A percentile compares a stretch with the other conserved stretches of the same genome.
These are phyloP conservation scores for Emergomyces orientalis DNA, from an alignment of 2,329 filamentous ascomycete genomes.

Conservation along the genomic window DNA sequence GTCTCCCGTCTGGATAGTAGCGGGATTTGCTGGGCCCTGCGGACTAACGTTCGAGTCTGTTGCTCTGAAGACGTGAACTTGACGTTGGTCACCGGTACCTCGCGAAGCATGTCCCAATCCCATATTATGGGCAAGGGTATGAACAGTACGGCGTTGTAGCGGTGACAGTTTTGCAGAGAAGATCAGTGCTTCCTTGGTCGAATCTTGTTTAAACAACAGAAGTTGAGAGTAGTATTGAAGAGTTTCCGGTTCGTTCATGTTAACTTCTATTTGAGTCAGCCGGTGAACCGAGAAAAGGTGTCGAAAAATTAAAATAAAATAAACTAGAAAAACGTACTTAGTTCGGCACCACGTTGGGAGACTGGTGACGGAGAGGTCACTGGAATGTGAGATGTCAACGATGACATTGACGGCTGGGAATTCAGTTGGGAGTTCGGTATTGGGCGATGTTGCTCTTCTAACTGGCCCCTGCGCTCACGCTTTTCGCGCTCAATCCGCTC, in stretches of 20 bases:
- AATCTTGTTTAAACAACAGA: slow-evolving; percentile 76
- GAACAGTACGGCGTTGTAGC: slow-evolving; percentile 77
- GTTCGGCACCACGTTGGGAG: slow-evolving; percentile 41
- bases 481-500: slow-evolving; percentile 97
- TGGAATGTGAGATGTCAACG: slow-evolving; percentile 57
- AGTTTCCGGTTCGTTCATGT: slow-evolving; percentile 83
- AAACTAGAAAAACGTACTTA: slow-evolving; percentile 24
- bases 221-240: slow-evolving; percentile 86
- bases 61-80: slow-evolving; percentile 73
- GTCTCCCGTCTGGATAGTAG: slow-evolving; percentile 58
- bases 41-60: slow-evolving; percentile 49
- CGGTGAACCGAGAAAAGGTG: not conserved
- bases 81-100: slow-evolving; percentile 75
- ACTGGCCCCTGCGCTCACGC: slow-evolving; percentile 85
- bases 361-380: slow-evolving; percentile 60
- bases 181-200: slow-evolving; percentile 66
- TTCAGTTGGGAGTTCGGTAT: slow-evolving; percentile 58
- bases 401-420: slow-evolving; percentile 78
- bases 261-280: slow-evolving; percentile 52
- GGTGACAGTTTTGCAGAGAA: slow-evolving; percentile 76
- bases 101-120: slow-evolving; percentile 83
- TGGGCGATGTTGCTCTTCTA: slow-evolving; percentile 90
- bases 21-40: slow-evolving; percentile 52
- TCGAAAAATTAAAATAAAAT: slow-evolving; percentile 15
- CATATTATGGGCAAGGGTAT: slow-evolving; percentile 93